Evolutionary conservation across 805 yeast species (phyloP).

Genomic region (Ogataea kodamae): DNA sequence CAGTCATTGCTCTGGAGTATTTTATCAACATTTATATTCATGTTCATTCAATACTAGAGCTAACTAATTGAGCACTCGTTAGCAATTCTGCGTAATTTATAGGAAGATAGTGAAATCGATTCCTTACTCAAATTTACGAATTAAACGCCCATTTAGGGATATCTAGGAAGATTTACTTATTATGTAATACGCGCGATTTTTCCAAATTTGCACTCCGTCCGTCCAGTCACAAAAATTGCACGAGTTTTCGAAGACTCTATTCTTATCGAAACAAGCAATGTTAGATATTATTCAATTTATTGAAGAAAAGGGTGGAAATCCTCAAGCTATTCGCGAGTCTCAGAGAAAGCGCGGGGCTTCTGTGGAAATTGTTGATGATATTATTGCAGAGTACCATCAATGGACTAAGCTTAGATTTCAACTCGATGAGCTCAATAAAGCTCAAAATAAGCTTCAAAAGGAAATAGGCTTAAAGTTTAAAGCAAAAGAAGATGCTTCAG

Average conservation of each 20-base stretch:
- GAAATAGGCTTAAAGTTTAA: conserved; percentile 90
- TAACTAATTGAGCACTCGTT: background rate
- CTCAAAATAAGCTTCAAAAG: conserved; percentile 85
- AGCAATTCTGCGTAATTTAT: too few relatives aligned
- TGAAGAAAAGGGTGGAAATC: conserved; percentile 96
- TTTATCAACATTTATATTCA: too few relatives aligned
- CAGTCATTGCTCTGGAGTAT: background rate
- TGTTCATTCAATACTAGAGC: too few relatives aligned
- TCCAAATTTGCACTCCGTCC: too few relatives aligned
- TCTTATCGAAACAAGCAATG: too few relatives aligned
- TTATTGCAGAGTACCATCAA: conserved; percentile 82
- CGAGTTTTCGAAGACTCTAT: too few relatives aligned
- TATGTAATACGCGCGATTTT: too few relatives aligned
- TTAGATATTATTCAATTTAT: conserved; percentile 89
- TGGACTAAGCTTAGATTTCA: conserved; percentile 92
- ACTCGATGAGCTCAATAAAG: conserved; percentile 85
- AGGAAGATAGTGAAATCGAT: too few relatives aligned
- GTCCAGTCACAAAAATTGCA: too few relatives aligned
- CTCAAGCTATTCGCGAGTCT: conserved; percentile 80
- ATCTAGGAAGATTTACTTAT: background rate
- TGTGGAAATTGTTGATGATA: conserved; percentile 94
- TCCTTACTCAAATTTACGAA: too few relatives aligned
- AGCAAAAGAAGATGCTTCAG: conserved; percentile 91
- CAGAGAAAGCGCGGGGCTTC: conserved; percentile 93
- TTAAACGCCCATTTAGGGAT: background rate